Percentiles rank a stretch among this genome's conserved stretches.
These are phyloP conservation scores for Penicillium decumbens DNA, from an alignment of 2,329 filamentous ascomycete genomes.

Conservation along the genomic window DNA sequence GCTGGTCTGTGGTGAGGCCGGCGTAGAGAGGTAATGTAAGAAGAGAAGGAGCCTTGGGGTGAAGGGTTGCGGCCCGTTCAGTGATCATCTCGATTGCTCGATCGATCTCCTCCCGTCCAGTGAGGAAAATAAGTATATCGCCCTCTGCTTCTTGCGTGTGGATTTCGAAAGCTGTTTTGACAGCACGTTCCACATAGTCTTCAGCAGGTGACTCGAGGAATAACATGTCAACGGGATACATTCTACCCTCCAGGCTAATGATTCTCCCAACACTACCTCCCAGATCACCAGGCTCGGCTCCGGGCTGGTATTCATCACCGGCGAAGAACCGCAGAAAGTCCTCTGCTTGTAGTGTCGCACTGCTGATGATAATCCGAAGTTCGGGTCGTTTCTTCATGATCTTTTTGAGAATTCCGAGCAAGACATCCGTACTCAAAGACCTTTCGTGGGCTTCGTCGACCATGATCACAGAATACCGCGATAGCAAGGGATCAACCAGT, in stretches of 20 bases:
- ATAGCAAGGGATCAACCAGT: constrained; percentile 83
- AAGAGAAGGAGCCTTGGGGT: constrained; percentile 56
- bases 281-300: constrained; percentile 31
- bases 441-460: constrained; percentile 95
- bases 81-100: constrained; percentile 71
- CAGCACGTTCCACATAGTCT: constrained; percentile 78
- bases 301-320: constrained; percentile 39
- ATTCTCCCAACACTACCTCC: constrained; percentile 57
- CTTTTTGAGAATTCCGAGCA: constrained; percentile 87
- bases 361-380: constrained; percentile 83
- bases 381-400: constrained; percentile 75
- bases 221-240: constrained; percentile 81
- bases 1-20: constrained; percentile 81
- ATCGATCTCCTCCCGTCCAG: constrained; percentile 90
- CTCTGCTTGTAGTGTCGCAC: constrained; percentile 86
- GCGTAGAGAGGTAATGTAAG: constrained; percentile 79
- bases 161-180: constrained; percentile 82
- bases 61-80: constrained; percentile 63
- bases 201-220: constrained; percentile 74
- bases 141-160: constrained; percentile 75
- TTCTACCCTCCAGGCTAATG: constrained; percentile 79
- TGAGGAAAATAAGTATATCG: constrained; percentile 86
- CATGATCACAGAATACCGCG: constrained; percentile 92
- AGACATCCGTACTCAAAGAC: constrained; percentile 84
- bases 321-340: constrained; percentile 76